Base-by-base conservation (phyloP, 495 filamentous ascomycete genomes). In the Eremomyces bilateralis region DNA sequence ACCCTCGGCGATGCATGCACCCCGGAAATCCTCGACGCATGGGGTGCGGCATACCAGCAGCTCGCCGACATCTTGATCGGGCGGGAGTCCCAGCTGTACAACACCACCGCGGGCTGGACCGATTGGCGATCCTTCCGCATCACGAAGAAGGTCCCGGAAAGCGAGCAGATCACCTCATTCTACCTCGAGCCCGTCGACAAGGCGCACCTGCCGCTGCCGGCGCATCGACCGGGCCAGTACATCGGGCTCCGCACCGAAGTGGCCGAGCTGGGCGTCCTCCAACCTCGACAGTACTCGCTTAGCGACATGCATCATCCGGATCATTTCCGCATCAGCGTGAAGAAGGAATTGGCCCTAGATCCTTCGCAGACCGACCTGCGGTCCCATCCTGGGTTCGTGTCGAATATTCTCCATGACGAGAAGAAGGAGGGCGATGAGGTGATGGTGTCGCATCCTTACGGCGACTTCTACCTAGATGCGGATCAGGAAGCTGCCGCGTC, bases 241-340 rank as follows among this genome's bases (percentile, higher is more conserved):
- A 62, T 78, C 44, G 69, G 66, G 20, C 50, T 82, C 29, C 63
- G 64, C 36, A 46, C 69, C 6, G 52, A 59, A 39, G 62, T 74
- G 0, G 69, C 69, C 0, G 56, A 64, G 17, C 58, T 78, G 21
- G 57, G 63, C 12, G 56, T 71, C 45, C 44, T 54, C 25, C 76
- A 82, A 51, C 58, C 63, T n/a, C 56, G 76, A 30, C 76, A 80
- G 58, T 82, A 80, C 54, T 74, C 69, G 13, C 67, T 82, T 33
- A 70, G 64, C 50, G 74, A 78, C 32, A 55, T 59, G 29, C 73
- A 68, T 3, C 47, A 51, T 1, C 43, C 53, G 15, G 59, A 65
- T 19, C 69, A 70, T 49, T 77, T 76, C 56, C 69, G 76, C 34
- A 72, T 80, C 54, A 71, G 60, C 35, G 65, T 82, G 41, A 77